phyloP scores from a whole-genome alignment of 2,329 filamentous ascomycete genomes.

The Aschersonia sp. region DNA sequence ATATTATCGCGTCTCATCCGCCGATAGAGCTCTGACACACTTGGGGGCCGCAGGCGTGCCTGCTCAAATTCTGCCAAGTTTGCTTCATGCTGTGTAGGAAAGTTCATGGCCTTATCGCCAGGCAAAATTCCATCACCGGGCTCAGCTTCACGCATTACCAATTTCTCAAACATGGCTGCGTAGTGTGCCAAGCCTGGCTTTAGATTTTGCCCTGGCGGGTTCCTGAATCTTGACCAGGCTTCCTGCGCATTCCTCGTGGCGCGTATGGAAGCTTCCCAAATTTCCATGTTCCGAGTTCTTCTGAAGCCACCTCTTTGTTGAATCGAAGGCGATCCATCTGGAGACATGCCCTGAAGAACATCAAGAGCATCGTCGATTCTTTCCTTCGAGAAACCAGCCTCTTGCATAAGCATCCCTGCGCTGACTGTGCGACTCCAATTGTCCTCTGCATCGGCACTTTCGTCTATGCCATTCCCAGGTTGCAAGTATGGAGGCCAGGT shows the following conservation, averaged over 20 bases:
- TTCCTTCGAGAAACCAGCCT: conserved; percentile 37
- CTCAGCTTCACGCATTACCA: conserved; percentile 22
- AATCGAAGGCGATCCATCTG: conserved; percentile 39
- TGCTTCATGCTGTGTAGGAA: conserved; percentile 18
- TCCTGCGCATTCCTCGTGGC: conserved; percentile 47
- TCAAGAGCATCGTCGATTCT: conserved; percentile 33
- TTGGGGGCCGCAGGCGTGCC: conserved; percentile 46
- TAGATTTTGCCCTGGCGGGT: conserved; percentile 17
- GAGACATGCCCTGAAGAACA: conserved; percentile 36
- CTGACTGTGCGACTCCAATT: conserved; percentile 37
- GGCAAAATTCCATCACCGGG: conserved; percentile 24
- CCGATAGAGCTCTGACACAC: conserved; percentile 40
- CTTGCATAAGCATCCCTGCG: conserved; percentile 38
- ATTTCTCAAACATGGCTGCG: conserved; percentile 45
- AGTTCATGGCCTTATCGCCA: conserved; percentile 44
- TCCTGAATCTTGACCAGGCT: conserved; percentile 39
- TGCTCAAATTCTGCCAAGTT: conserved; percentile 53
- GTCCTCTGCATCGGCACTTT: conserved; percentile 33
- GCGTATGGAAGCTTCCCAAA: conserved; percentile 41
- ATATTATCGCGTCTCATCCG: conserved; percentile 39
- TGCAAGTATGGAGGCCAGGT: conserved; percentile 48
- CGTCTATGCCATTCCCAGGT: conserved; percentile 45
- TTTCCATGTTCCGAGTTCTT: conserved; percentile 7
- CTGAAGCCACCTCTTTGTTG: conserved; percentile 23
- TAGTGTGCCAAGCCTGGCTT: conserved; percentile 32